Evolutionary conservation across 192 early-diverging fungal genomes (phyloP), one percentile per base, ranked within the genome.

Genomic region (Ambispora gerdemannii): DNA sequence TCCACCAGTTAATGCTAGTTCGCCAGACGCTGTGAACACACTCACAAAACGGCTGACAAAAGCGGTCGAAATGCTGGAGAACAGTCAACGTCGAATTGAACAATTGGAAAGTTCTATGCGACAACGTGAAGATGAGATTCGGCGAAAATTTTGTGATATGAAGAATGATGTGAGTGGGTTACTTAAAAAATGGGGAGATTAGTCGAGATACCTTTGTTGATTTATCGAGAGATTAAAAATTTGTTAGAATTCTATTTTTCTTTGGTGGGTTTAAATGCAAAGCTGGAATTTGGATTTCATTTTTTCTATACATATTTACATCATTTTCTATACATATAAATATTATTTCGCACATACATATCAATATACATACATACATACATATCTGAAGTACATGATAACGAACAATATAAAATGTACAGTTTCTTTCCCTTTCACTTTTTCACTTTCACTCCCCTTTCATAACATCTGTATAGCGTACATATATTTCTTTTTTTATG

Each of bases 41-140:
- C 25, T 56, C 15, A 50, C 52, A 56, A 19, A 69, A 30, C 31
- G 52, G 34, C 55, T 69, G 32, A 34, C 50, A 34, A 55, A 36
- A 28, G 67, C 67, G 10, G 50, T 69, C 24, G 33, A 33, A 53
- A 69, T 69, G 67, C 50, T 69, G 3, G 67, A 69, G 30, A 51
- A 69, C 24, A 56, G 33, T 3, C 51, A 69, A 36, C 22, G 53
- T 19, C 49, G 47, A 56, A 69, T 69, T 24, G 52, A 69, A 4
- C 49, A 51, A 51, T 38, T 36, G 0, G 50, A 69, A 7, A 32
- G 50, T 19, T 8, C 55, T 24, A 51, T 69, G 3, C 50, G 67
- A 25, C 51, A 69, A 69, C 28, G 51, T 35, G 67, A 69, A 25
- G 67, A 69, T 36, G 67, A 52, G 10, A 30, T 69, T 36, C 24